phyloP scores from a whole-genome alignment of 306 rosid genomes.

The Erythrophleum fordii region DNA sequence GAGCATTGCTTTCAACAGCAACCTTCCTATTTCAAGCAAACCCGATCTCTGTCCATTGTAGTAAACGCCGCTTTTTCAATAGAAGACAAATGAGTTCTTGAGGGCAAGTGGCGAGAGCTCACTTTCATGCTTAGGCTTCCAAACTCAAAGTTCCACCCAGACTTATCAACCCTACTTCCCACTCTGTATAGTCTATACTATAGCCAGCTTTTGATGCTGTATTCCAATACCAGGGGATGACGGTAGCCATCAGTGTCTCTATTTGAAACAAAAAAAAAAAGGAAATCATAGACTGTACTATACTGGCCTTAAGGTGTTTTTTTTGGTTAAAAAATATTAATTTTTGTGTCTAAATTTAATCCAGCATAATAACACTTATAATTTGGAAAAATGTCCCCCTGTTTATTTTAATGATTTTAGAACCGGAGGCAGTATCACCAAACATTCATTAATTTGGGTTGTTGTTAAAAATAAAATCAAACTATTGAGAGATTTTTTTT shows the following conservation, averaged over 20 bases:
- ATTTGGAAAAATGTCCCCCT: too few relatives aligned
- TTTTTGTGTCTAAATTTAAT: too few relatives aligned
- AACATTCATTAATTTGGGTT: background rate
- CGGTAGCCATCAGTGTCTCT: background rate
- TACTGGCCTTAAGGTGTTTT: too few relatives aligned
- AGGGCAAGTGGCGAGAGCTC: slow-evolving; percentile 40
- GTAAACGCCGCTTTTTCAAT: slow-evolving; percentile 32
- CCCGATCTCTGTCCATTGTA: slow-evolving; percentile 38
- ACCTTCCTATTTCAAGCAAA: slow-evolving; percentile 52
- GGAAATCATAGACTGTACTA: too few relatives aligned
- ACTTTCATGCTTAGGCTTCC: slow-evolving; percentile 32
- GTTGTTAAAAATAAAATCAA: background rate
- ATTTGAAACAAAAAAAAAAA: too few relatives aligned
- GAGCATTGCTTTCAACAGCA: slow-evolving; percentile 25
- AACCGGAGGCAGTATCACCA: background rate
- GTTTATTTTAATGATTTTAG: background rate
- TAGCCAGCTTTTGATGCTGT: slow-evolving; percentile 2
- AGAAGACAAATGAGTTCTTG: slow-evolving; percentile 39
- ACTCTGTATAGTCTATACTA: background rate
- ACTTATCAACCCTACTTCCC: background rate
- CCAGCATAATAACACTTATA: too few relatives aligned
- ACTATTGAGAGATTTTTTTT: background rate
- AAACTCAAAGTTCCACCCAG: slow-evolving; percentile 30
- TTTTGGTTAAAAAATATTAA: too few relatives aligned
- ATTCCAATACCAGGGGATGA: background rate